These are phyloP conservation scores for Globisporangium heterothallicum DNA, from an alignment of 352 stramenopile genomes.

Conservation along the genomic window DNA sequence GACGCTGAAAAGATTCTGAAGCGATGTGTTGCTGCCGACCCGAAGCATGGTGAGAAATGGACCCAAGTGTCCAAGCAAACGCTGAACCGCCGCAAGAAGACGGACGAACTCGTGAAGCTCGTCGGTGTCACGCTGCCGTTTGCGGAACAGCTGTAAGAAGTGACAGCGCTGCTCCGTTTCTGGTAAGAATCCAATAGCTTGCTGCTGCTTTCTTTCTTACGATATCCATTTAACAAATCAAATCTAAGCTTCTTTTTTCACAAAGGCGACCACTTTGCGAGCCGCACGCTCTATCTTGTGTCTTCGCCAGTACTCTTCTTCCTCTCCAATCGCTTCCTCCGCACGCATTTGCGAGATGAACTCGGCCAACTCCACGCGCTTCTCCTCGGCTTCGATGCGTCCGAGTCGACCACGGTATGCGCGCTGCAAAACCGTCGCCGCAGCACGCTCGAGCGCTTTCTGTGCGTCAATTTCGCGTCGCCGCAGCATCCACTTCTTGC, in stretches of 20 bases:
- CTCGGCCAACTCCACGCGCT: constrained; percentile 88
- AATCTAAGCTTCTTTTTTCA: constrained; percentile 48
- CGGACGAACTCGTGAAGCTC: constrained; percentile 63
- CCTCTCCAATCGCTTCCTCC: constrained; percentile 88
- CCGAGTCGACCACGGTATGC: constrained; percentile 84
- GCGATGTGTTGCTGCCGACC: constrained; percentile 88
- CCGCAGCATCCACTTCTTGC: constrained; percentile 77
- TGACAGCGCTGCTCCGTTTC: background rate
- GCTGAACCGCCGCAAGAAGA: constrained; percentile 81
- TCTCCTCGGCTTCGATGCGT: constrained; percentile 72
- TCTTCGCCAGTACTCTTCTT: constrained; percentile 69
- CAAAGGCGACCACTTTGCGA: constrained; percentile 47
- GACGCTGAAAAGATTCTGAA: constrained; percentile 85
- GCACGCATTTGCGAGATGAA: constrained; percentile 90
- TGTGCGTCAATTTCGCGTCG: constrained; percentile 83
- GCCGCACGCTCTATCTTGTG: constrained; percentile 50
- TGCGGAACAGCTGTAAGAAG: constrained; percentile 33
- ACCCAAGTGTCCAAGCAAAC: constrained; percentile 91
- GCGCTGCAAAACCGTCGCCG: constrained; percentile 82
- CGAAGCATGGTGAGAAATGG: constrained; percentile 95
- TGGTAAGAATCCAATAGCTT: too few relatives aligned
- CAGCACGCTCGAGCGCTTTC: constrained; percentile 64
- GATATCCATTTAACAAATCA: background rate
- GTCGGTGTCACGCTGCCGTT: constrained; percentile 76
- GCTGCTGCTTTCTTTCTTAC: background rate